phyloP scores from a whole-genome alignment of 2,329 filamentous ascomycete species.

The Apiospora koreana region DNA sequence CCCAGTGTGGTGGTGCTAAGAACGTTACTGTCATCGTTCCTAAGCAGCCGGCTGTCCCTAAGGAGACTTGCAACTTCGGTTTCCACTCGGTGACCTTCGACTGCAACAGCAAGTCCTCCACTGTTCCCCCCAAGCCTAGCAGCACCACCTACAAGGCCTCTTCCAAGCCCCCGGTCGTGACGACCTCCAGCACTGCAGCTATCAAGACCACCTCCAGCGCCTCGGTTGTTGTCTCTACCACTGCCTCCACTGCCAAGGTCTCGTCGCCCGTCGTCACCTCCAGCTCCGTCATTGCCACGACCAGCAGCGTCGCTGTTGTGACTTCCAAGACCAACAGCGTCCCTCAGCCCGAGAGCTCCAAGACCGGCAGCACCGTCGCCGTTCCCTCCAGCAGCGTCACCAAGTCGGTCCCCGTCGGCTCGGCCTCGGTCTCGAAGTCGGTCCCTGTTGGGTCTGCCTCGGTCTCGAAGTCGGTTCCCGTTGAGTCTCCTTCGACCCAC shows the following conservation, averaged over 20 bases:
- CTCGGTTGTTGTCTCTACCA: slow-evolving; percentile 17
- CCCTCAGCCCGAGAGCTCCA: slow-evolving; percentile 15
- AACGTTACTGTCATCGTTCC: slow-evolving; percentile 73
- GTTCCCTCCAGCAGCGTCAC: slow-evolving; percentile 16
- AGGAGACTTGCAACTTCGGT: slow-evolving; percentile 67
- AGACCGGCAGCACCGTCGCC: slow-evolving; percentile 15
- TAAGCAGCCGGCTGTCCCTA: slow-evolving; percentile 56
- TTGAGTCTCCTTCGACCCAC: slow-evolving; percentile 11
- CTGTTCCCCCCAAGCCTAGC: slow-evolving; percentile 25
- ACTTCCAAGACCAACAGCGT: not conserved
- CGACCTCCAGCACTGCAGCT: slow-evolving; percentile 22
- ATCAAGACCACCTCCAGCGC: slow-evolving; percentile 16
- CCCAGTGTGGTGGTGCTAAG: slow-evolving; percentile 88
- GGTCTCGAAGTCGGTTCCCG: not conserved
- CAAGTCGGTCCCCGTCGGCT: slow-evolving; percentile 6
- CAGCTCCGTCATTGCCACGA: slow-evolving; percentile 11
- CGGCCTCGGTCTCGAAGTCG: not conserved
- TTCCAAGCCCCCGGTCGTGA: slow-evolving; percentile 20
- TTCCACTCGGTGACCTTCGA: slow-evolving; percentile 77
- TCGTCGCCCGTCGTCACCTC: slow-evolving; percentile 21
- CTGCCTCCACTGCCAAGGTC: slow-evolving; percentile 20
- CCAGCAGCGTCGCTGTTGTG: slow-evolving; percentile 26
- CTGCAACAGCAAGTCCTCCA: slow-evolving; percentile 52
- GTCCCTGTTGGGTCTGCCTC: not conserved
- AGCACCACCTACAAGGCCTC: slow-evolving; percentile 22